phyloP scores from a whole-genome alignment of 2,329 filamentous ascomycete genomes.

The Fusarium sp. region DNA sequence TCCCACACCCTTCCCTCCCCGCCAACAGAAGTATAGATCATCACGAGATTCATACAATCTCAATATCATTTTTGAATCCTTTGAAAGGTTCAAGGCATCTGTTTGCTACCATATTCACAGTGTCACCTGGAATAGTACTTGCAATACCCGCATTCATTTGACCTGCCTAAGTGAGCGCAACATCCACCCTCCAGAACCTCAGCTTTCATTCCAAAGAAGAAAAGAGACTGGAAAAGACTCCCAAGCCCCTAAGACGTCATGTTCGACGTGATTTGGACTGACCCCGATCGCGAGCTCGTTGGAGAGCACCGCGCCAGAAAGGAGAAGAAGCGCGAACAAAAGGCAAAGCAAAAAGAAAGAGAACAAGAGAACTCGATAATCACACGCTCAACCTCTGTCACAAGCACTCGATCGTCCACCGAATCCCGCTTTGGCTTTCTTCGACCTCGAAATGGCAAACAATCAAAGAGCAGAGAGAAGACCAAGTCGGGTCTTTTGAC shows the following conservation, averaged over 20 bases:
- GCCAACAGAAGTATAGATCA: slow-evolving; percentile 1
- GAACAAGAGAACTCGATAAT: slow-evolving; percentile 42
- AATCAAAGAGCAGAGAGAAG: slow-evolving; percentile 33
- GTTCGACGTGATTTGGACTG: slow-evolving; percentile 72
- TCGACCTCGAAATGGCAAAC: slow-evolving; percentile 52
- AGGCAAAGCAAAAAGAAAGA: slow-evolving; percentile 41
- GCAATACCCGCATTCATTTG: slow-evolving; percentile 3
- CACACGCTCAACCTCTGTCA: slow-evolving; percentile 56
- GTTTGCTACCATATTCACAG: neutral
- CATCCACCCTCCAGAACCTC: neutral
- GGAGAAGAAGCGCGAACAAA: slow-evolving; percentile 53
- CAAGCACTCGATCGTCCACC: slow-evolving; percentile 58
- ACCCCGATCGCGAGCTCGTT: slow-evolving; percentile 65
- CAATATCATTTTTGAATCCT: slow-evolving; percentile 3
- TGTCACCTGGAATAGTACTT: neutral
- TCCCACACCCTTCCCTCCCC: neutral
- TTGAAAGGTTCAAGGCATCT: neutral
- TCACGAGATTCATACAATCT: slow-evolving; percentile 3
- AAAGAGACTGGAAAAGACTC: neutral
- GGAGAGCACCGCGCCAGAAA: slow-evolving; percentile 66
- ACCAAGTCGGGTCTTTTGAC: slow-evolving; percentile 45
- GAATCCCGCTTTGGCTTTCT: slow-evolving; percentile 60
- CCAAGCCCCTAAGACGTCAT: slow-evolving; percentile 52
- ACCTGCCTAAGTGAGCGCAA: neutral
- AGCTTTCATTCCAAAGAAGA: too few relatives aligned